A percentile compares a stretch with the other conserved stretches of the same genome.
Evolutionary conservation across 352 stramenopile species (phyloP).

Genomic region (Pythium volutum): DNA sequence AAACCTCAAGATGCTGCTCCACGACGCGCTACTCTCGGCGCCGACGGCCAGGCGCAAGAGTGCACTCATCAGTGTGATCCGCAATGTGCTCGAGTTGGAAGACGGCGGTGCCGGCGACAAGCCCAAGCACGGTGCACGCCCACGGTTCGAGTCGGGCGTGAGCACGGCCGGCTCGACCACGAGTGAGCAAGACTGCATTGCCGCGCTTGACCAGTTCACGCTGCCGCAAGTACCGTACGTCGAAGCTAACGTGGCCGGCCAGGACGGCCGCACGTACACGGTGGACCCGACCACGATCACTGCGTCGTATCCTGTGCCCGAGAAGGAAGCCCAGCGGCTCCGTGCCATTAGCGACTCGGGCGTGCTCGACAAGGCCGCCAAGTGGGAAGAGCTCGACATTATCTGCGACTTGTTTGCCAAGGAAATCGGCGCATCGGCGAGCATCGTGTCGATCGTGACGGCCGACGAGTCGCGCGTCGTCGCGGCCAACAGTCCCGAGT

Average conservation of each 20-base stretch:
- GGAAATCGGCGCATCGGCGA: constrained; percentile 47
- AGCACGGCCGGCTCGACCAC: not conserved
- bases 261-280: constrained; percentile 26
- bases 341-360: constrained; percentile 38
- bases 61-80: constrained; percentile 15
- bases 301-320: constrained; percentile 21
- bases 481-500: constrained; percentile 35
- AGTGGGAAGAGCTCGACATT: constrained; percentile 56
- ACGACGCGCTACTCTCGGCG: constrained; percentile 11
- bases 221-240: not conserved
- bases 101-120: too few relatives aligned
- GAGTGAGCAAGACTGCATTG: not conserved
- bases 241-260: constrained; percentile 28
- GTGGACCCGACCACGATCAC: constrained; percentile 14
- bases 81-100: constrained; percentile 17
- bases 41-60: constrained; percentile 1
- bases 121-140: too few relatives aligned
- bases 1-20: constrained; percentile 14
- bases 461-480: constrained; percentile 40
- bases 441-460: constrained; percentile 56
- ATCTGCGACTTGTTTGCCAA: constrained; percentile 55
- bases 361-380: constrained; percentile 31
- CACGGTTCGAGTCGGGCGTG: not conserved
- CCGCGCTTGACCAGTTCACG: not conserved
- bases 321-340: constrained; percentile 45